Percentiles rank a stretch among this genome's conserved stretches.
Evolutionary conservation across 192 early-diverging fungal genomes (phyloP).

Genomic region (Pilobolus umbonatus): DNA sequence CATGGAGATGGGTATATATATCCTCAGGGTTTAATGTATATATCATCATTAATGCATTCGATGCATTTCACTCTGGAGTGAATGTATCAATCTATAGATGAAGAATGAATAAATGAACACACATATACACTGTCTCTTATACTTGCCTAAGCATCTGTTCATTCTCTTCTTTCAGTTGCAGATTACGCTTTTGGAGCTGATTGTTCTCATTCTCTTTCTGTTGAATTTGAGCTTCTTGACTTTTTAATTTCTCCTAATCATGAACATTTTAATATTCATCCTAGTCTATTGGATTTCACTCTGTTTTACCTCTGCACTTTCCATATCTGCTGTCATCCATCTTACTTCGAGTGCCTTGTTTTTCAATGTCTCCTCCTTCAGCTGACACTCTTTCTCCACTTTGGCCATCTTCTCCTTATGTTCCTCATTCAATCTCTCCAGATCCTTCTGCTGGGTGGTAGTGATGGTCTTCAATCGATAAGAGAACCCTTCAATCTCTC

Average conservation of each 20-base stretch:
- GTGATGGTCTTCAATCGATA: conserved; percentile 16
- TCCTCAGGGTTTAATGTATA: too few relatives aligned
- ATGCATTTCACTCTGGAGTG: not conserved
- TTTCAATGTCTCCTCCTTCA: conserved; percentile 14
- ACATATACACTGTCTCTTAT: not conserved
- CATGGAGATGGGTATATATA: too few relatives aligned
- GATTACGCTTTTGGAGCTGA: not conserved
- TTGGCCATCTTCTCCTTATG: conserved; percentile 12
- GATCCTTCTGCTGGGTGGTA: conserved; percentile 15
- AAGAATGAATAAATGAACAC: not conserved
- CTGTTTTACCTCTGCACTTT: conserved; percentile 31
- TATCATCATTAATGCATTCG: conserved; percentile 3
- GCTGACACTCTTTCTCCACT: not conserved
- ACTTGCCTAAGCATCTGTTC: conserved; percentile 3
- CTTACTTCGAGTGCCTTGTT: conserved; percentile 29
- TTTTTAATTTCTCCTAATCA: conserved; percentile 7
- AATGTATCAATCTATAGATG: not conserved
- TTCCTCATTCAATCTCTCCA: conserved; percentile 16
- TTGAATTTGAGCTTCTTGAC: conserved; percentile 7
- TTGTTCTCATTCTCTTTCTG: not conserved
- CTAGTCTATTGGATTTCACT: not conserved
- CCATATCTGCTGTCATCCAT: conserved; percentile 37
- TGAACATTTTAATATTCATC: not conserved
- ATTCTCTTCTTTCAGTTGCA: conserved; percentile 3
- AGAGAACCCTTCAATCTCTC: conserved; percentile 26